Evolutionary conservation across 148 eudicot genomes (phyloP).

Genomic region (Euryodendron excelsum): DNA sequence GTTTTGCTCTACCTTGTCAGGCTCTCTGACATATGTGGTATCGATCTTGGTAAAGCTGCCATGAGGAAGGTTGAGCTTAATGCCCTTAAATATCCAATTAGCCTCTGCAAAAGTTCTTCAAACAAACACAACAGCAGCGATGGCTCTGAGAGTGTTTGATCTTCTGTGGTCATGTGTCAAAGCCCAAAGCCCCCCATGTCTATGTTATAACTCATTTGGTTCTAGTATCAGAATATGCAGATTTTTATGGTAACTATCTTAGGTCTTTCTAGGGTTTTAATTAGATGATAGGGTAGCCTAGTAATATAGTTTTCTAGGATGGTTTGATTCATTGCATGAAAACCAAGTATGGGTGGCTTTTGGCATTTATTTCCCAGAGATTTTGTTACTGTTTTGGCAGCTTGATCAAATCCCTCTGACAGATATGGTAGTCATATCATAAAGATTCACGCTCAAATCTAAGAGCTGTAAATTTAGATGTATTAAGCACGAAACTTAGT

Average conservation of each 20-base stretch:
- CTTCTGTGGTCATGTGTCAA: not conserved
- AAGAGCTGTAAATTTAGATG: too few relatives aligned
- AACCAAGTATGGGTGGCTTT: not conserved
- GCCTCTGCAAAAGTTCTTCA: not conserved
- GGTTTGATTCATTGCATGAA: not conserved
- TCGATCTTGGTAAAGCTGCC: constrained; percentile 64
- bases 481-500: too few relatives aligned
- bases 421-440: not conserved
- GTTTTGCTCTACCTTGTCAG: constrained; percentile 63
- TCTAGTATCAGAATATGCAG: too few relatives aligned
- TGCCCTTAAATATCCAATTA: constrained; percentile 58
- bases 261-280: not conserved
- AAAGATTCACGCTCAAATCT: not conserved
- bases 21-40: constrained; percentile 60
- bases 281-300: too few relatives aligned
- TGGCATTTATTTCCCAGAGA: not conserved
- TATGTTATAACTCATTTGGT: too few relatives aligned
- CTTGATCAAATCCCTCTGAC: constrained; percentile 12
- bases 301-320: too few relatives aligned
- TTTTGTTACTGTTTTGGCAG: constrained; percentile 4
- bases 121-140: not conserved
- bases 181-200: not conserved
- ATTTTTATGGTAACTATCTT: too few relatives aligned
- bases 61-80: constrained; percentile 57
- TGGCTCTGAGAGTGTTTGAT: not conserved